phyloP scores from a whole-genome alignment of 2,329 filamentous ascomycete genomes.

The Hypoxylon sp. region DNA sequence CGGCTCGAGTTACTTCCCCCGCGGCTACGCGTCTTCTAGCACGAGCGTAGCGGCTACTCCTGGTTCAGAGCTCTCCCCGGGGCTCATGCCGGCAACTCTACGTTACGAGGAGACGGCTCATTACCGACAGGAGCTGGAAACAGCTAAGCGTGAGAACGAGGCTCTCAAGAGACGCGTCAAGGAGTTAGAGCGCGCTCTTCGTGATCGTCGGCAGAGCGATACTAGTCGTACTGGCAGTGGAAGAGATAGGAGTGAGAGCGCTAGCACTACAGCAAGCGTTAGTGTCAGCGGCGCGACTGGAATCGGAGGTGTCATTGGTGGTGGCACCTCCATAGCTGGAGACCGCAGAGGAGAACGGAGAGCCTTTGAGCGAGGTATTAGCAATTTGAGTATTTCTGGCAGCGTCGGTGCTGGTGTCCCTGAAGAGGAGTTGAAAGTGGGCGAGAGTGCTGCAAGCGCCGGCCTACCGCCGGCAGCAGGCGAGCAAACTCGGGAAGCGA shows the following conservation, averaged over 20 bases:
- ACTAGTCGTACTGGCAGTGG: conserved; percentile 32
- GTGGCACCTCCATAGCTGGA: conserved; percentile 63
- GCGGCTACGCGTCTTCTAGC: conserved; percentile 56
- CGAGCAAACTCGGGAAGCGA: conserved; percentile 35
- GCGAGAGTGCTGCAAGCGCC: conserved; percentile 72
- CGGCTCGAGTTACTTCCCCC: conserved; percentile 54
- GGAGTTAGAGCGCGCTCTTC: conserved; percentile 71
- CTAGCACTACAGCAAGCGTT: conserved; percentile 67
- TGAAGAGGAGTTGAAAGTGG: conserved; percentile 72
- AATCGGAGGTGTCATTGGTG: conserved; percentile 44
- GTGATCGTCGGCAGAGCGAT: conserved; percentile 65
- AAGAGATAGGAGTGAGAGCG: conserved; percentile 64
- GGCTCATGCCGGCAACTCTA: conserved; percentile 69
- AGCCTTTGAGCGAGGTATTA: conserved; percentile 62
- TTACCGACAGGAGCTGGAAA: conserved; percentile 73
- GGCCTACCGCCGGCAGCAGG: conserved; percentile 48
- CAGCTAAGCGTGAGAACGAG: conserved; percentile 75
- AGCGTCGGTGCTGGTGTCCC: conserved; percentile 69
- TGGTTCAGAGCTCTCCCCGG: conserved; percentile 66
- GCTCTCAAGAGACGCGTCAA: conserved; percentile 71
- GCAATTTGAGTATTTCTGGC: conserved; percentile 61
- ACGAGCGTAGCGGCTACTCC: conserved; percentile 60
- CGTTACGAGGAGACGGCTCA: conserved; percentile 75
- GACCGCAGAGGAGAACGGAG: conserved; percentile 58
- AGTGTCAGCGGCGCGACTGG: conserved; percentile 57